Evolutionary conservation across 345 rosid genomes (phyloP).

Genomic region (Fremontodendron californicum): DNA sequence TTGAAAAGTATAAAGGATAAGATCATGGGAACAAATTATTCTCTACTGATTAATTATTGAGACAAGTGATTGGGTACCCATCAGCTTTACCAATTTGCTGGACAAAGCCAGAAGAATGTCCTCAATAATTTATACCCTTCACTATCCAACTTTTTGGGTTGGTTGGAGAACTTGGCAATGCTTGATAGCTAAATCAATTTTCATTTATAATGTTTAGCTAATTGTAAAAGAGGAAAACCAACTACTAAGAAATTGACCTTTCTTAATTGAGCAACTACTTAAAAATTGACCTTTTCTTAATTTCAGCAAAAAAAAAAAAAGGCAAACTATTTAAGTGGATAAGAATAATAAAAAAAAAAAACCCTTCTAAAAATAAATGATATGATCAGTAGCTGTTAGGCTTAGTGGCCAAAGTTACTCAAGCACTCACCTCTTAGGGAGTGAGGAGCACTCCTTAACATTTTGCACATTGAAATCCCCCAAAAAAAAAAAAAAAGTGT

Average conservation of each 20-base stretch:
- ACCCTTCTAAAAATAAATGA: too few species aligned
- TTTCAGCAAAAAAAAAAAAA: background rate
- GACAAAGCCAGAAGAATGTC: conserved; percentile 11
- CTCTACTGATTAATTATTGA: conserved; percentile 2
- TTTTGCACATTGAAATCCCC: too few species aligned
- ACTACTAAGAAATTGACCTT: background rate
- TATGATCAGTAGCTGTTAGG: too few species aligned
- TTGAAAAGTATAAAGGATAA: background rate
- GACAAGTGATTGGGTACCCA: background rate
- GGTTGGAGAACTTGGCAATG: background rate
- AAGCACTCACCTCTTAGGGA: too few species aligned
- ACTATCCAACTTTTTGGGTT: background rate
- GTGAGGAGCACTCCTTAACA: too few species aligned
- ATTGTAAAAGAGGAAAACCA: background rate
- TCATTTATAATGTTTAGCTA: background rate
- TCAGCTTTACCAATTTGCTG: conserved; percentile 10
- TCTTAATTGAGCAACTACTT: too few species aligned
- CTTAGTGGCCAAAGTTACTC: too few species aligned
- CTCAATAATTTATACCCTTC: background rate
- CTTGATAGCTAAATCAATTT: background rate
- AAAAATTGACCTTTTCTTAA: background rate
- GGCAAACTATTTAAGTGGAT: too few species aligned
- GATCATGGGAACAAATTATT: background rate
- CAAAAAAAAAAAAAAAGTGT: too few species aligned
- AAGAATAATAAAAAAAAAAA: background rate